phyloP scores from a whole-genome alignment of 2,329 filamentous ascomycete species.

The Metarhizium brunneum region DNA sequence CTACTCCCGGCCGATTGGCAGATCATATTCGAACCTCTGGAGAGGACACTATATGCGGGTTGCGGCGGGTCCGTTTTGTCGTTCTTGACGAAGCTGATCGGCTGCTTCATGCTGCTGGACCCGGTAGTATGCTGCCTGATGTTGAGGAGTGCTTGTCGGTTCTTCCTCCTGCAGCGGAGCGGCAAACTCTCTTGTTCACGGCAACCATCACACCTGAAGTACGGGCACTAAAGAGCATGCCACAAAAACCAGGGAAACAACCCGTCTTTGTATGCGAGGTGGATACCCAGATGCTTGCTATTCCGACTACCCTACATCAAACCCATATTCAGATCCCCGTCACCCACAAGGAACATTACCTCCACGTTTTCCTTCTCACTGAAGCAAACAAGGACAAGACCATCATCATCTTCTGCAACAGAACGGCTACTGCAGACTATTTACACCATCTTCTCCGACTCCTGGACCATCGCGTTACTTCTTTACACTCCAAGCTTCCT shows the following conservation, averaged over 20 bases:
- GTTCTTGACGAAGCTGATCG: conserved; percentile 95
- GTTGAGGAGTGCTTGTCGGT: conserved; percentile 79
- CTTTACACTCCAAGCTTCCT: conserved; percentile 77
- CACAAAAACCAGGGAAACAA: conserved; percentile 56
- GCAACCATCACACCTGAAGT: conserved; percentile 93
- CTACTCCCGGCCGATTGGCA: conserved; percentile 84
- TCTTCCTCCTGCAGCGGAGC: conserved; percentile 64
- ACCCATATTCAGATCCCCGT: conserved; percentile 82
- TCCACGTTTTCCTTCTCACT: conserved; percentile 81
- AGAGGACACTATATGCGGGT: conserved; percentile 76
- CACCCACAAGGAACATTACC: conserved; percentile 88
- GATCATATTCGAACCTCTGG: conserved; percentile 91
- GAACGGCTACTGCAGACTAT: conserved; percentile 78
- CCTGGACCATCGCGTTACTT: conserved; percentile 82
- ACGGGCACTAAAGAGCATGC: conserved; percentile 71
- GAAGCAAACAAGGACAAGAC: conserved; percentile 65
- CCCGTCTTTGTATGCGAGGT: conserved; percentile 86
- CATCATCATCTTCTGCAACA: conserved; percentile 90
- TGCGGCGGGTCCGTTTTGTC: conserved; percentile 72
- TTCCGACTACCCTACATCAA: conserved; percentile 74
- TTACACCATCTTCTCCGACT: conserved; percentile 81
- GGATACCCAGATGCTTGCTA: conserved; percentile 63
- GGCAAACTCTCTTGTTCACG: conserved; percentile 94
- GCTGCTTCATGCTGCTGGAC: conserved; percentile 61
- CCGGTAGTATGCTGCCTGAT: conserved; percentile 88